A percentile compares a stretch with the other conserved stretches of the same genome.
These are phyloP conservation scores for Carex littledalei DNA, from an alignment of 176 grass and related monocot genomes.

Conservation along the genomic window DNA sequence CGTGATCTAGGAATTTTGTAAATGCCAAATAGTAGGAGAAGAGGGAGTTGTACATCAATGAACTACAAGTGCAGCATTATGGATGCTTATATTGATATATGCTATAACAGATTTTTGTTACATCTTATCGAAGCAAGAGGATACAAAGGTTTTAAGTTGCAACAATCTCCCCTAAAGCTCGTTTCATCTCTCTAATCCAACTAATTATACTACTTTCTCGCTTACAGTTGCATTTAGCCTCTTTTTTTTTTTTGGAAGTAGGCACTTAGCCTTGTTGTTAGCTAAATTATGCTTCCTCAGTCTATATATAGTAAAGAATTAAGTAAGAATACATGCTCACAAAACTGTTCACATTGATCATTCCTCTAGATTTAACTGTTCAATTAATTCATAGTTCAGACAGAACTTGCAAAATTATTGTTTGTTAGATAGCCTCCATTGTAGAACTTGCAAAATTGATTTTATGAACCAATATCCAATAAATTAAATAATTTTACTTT, in stretches of 20 bases:
- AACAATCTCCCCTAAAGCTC: neutral
- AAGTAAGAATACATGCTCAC: neutral
- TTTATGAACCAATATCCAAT: neutral
- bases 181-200: neutral
- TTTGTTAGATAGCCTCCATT: no score
- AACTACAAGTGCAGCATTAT: neutral
- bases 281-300: neutral
- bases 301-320: conserved; percentile 18
- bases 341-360: neutral
- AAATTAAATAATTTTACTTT: neutral
- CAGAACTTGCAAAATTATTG: neutral
- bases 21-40: conserved; percentile 9
- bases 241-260: neutral
- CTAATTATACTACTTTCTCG: neutral
- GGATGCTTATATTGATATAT: conserved; percentile 19
- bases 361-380: neutral
- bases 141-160: neutral
- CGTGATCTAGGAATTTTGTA: neutral
- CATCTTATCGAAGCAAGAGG: neutral
- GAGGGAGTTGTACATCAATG: neutral
- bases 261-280: neutral
- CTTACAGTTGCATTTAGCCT: conserved; percentile 5
- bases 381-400: neutral
- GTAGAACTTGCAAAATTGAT: neutral
- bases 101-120: neutral